Base-by-base conservation (phyloP, 495 filamentous ascomycete genomes). In the Rostrohypoxylon terebratum region DNA sequence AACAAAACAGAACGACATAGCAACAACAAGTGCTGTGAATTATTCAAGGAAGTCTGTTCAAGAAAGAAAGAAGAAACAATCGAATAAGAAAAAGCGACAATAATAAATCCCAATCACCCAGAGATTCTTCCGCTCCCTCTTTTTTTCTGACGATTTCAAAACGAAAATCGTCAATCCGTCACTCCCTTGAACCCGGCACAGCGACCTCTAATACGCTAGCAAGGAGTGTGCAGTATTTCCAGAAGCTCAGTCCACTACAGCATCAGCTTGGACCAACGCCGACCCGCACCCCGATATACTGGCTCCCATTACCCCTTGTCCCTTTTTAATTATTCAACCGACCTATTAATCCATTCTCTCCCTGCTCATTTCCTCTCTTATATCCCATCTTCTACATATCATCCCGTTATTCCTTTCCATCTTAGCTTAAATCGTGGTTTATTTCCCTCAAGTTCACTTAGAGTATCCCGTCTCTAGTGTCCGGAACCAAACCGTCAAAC, bases 251-350 rank as follows among this genome's bases (percentile, higher is more conserved):
- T 75, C 72, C 36, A 55, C 60, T 53, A 59, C 53, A 67, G 47
- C 66, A 66, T 70, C 71, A 74, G 71, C 71, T 74, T 66, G 48
- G 71, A 70, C 74, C 76, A 75, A 20, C 66, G 62, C 63, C 42
- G 71, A 78, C 76, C 74, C 76, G 72, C 76, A 53, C 76, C 51
- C 74, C 74, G 63, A 72, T 71, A 57, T 74, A 72, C 63, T 72
- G 74, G 74, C 75, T 75, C 74, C 51, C 59, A 66, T 75, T 47
- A 45, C 65, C 76, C 76, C 76, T 69, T 73, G 66, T 69, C 61
- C 54, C 61, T 57, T 73, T 69, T 76, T 74, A 73, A 78, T 72
- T 74, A 75, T 73, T 64, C 57, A 71, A 76, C 60, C 64, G 75
- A 73, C 62, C 62, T 75, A 75, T 69, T 74, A 72, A 74, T 78